Evolutionary conservation across 2,329 filamentous ascomycete species (phyloP).

Genomic region (Aschersonia sp.): DNA sequence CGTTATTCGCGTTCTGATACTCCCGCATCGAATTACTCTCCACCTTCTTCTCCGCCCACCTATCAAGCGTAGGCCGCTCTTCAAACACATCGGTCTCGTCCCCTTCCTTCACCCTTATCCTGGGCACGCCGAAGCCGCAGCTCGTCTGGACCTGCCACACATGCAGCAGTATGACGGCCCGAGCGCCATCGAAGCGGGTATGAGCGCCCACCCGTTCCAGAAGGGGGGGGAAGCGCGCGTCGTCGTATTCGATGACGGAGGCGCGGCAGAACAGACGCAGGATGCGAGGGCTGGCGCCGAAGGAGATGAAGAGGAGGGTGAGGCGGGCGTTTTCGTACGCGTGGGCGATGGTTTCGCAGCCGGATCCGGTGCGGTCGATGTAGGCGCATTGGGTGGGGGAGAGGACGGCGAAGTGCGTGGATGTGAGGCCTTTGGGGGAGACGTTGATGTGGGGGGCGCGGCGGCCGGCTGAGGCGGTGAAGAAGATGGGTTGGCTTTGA

Average conservation of each 20-base stretch:
- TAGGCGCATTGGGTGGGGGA: conserved; percentile 48
- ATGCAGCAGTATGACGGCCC: conserved; percentile 46
- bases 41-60: conserved; percentile 32
- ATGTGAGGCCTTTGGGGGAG: conserved; percentile 57
- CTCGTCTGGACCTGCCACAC: conserved; percentile 53
- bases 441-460: conserved; percentile 59
- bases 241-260: conserved; percentile 44
- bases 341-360: conserved; percentile 63
- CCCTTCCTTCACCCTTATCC: conserved; percentile 23
- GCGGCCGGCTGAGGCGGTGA: conserved; percentile 57
- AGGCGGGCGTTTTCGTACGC: conserved; percentile 64
- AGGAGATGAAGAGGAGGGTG: conserved; percentile 61
- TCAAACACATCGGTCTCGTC: conserved; percentile 27
- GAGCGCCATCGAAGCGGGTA: conserved; percentile 27
- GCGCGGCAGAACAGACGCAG: conserved; percentile 48
- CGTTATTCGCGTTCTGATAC: conserved; percentile 45
- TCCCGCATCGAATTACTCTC: conserved; percentile 31
- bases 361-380: conserved; percentile 61
- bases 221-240: conserved; percentile 29
- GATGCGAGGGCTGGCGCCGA: conserved; percentile 44
- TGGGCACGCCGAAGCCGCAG: conserved; percentile 51
- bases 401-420: conserved; percentile 47
- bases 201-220: conserved; percentile 27
- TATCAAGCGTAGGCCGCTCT: conserved; percentile 40
- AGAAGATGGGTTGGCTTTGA: conserved; percentile 57